Percentiles rank a stretch among this genome's conserved stretches.
phyloP scores from a whole-genome alignment of 768 basidiomycete species.

The Boletus speciosus region DNA sequence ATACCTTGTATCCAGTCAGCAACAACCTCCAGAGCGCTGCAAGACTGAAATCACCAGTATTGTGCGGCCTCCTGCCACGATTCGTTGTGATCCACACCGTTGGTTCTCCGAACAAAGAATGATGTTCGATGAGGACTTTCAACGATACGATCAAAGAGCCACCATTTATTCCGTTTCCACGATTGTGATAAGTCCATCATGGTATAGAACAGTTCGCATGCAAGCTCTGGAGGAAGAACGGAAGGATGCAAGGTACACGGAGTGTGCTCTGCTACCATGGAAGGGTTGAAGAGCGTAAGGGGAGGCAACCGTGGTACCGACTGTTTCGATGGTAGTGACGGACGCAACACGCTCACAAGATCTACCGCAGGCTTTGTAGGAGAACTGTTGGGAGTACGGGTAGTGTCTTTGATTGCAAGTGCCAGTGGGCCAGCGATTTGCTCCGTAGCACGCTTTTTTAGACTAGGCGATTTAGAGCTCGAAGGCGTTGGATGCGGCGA shows the following conservation, averaged over 20 bases:
- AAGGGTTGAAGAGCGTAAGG: constrained; percentile 57
- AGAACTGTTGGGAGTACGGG: constrained; percentile 11
- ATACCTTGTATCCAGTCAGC: constrained; percentile 51
- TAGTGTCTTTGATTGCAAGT: constrained; percentile 17
- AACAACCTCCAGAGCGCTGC: background rate
- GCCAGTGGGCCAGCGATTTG: background rate
- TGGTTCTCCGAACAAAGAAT: constrained; percentile 61
- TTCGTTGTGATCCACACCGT: constrained; percentile 42
- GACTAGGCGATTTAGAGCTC: constrained; percentile 18
- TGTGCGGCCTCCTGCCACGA: constrained; percentile 71
- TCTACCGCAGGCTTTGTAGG: constrained; percentile 37
- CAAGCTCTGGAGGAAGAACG: constrained; percentile 69
- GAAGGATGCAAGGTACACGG: constrained; percentile 74
- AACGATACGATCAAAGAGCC: constrained; percentile 76
- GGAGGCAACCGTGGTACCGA: constrained; percentile 45
- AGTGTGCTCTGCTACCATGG: constrained; percentile 62
- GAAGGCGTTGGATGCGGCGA: constrained; percentile 17
- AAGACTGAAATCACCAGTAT: constrained; percentile 52
- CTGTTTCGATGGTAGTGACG: constrained; percentile 40
- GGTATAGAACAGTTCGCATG: constrained; percentile 68
- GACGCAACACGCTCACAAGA: constrained; percentile 56
- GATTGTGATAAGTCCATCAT: constrained; percentile 59
- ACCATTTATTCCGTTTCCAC: constrained; percentile 81
- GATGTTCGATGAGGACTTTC: constrained; percentile 83
- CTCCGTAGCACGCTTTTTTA: constrained; percentile 15